Evolutionary conservation across 1,139 yeast genomes (phyloP), one percentile per base, ranked within the genome.

Genomic region (Casaregolazyma lundiana): DNA sequence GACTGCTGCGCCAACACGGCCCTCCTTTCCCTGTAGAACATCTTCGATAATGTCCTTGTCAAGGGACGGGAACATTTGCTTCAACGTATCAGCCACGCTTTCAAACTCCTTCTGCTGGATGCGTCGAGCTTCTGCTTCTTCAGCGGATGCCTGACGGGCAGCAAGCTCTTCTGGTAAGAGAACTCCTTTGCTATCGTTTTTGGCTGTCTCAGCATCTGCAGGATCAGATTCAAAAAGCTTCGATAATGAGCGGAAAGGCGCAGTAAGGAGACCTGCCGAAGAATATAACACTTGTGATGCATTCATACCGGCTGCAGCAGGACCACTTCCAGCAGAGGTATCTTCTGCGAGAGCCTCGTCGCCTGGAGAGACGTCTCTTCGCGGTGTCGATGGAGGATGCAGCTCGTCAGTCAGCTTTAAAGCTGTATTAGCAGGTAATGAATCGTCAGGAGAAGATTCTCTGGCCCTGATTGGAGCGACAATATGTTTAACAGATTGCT

Each of bases 21-120:
- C 85, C 47, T 79, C 74, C 59, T 83, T 84, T 62, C 83, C 78
- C 1, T 70, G 68, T 22, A 87, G 74, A 3, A 89, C 82, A 60
- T 89, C 96, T 46, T 73, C 77, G 44, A 89, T 72, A 1, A 89
- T 70, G 0, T 77, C 83, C 35, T 69, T 69, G 55, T 88, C 96
- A 50, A 88, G 68, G 32, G 70, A 71, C 1, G 96, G 95, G 65
- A 89, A 88, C 78, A 89, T 85, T 47, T 80, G 81, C 24, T 68
- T 68, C 43, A 89, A 69, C 2, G 78, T 76, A 3, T 67, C 68
- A 8, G 72, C 61, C 9, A 73, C 72, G 29, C 70, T 69, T 30
- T 66, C 65, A 41, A 67, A 68, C 51, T 77, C 79, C 46, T 65
- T 60, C 38, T 64, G 60, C 42, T 65, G 60, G 21, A 66, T 57